Conservation (phyloP, 169 alveolate species). For the Cystoisospora suis region DNA sequence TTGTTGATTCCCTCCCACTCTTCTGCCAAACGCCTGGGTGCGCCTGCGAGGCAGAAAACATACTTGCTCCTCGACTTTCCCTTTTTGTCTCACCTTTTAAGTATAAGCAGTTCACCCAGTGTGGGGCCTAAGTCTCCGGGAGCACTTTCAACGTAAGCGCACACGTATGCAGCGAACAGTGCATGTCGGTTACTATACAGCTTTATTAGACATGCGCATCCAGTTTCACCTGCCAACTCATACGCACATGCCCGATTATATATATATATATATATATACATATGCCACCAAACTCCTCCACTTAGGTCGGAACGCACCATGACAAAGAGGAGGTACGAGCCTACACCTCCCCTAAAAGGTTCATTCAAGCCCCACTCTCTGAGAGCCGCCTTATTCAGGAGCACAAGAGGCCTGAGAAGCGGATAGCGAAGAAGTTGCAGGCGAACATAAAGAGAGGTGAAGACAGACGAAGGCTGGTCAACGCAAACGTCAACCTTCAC, state of each 20-base stretch:
- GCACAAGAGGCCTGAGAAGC: slow-evolving; percentile 70
- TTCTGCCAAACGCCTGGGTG: too few species aligned
- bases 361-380: slow-evolving; percentile 65
- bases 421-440: slow-evolving; percentile 61
- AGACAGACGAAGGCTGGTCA: slow-evolving; percentile 69
- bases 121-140: too few species aligned
- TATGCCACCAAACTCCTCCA: background rate
- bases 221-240: too few species aligned
- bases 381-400: slow-evolving; percentile 67
- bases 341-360: slow-evolving; percentile 74
- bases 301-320: slow-evolving; percentile 38
- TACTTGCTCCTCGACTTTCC: too few species aligned
- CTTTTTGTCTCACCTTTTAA: too few species aligned
- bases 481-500: slow-evolving; percentile 71
- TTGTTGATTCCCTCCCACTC: too few species aligned
- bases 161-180: too few species aligned
- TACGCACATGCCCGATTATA: background rate
- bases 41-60: too few species aligned
- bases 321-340: slow-evolving; percentile 71
- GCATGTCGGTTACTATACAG: background rate
- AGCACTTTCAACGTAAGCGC: too few species aligned
- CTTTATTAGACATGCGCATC: background rate
- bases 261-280: background rate
- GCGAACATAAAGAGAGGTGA: slow-evolving; percentile 65
- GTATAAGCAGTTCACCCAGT: too few species aligned